Conservation (phyloP, 2,329 filamentous ascomycete genomes). For the Dryadomyces sulphureus region DNA sequence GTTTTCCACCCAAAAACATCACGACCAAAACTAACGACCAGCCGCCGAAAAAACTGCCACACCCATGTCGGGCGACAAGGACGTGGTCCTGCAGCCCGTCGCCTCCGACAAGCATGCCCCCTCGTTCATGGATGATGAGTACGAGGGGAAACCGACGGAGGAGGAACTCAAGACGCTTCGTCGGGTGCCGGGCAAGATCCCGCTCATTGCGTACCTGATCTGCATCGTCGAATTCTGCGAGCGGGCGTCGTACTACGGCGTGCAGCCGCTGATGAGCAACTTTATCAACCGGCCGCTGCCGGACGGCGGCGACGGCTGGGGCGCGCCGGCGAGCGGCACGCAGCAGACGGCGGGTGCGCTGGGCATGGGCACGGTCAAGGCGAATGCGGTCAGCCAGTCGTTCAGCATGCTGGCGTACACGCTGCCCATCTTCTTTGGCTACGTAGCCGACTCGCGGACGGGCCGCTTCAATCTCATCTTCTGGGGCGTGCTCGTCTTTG, state of each 20-base stretch:
- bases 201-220: conserved; percentile 52
- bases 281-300: conserved; percentile 45
- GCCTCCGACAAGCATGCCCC: neutral
- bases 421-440: conserved; percentile 38
- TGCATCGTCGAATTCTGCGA: conserved; percentile 63
- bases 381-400: conserved; percentile 36
- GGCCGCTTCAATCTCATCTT: conserved; percentile 62
- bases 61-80: neutral
- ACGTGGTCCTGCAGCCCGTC: neutral
- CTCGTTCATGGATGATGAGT: conserved; percentile 9
- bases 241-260: conserved; percentile 66
- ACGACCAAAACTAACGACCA: neutral
- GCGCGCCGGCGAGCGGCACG: conserved; percentile 23
- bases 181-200: conserved; percentile 49
- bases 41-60: neutral
- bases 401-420: conserved; percentile 43
- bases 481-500: conserved; percentile 51
- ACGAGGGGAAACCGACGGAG: conserved; percentile 38
- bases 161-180: conserved; percentile 48
- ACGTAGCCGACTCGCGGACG: conserved; percentile 50
- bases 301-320: conserved; percentile 31
- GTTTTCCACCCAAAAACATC: too few relatives aligned
- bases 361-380: conserved; percentile 37
- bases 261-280: conserved; percentile 53
- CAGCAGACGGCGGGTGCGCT: conserved; percentile 42